phyloP scores from a whole-genome alignment of 139 green algal genomes.

The Chlorella sp. region DNA sequence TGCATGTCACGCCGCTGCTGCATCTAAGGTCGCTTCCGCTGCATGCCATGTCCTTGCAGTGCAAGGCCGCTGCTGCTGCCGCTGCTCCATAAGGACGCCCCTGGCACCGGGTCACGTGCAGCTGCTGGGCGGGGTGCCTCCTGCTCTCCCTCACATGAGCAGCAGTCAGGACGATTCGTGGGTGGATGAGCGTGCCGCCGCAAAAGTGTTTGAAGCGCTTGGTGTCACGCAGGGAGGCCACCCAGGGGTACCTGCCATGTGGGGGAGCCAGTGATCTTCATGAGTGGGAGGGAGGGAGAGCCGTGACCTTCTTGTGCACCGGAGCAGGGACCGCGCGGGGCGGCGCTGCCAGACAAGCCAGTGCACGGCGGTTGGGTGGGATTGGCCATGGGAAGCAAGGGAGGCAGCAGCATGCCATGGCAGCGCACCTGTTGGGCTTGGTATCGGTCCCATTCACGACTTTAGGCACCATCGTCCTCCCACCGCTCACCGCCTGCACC shows the following conservation, averaged over 20 bases:
- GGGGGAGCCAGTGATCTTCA: background rate
- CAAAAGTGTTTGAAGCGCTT: background rate
- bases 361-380: background rate
- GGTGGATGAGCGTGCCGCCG: background rate
- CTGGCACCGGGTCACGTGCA: background rate
- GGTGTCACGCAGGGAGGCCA: background rate
- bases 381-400: background rate
- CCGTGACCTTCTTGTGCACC: background rate
- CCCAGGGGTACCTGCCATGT: background rate
- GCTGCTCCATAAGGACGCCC: background rate
- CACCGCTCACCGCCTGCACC: too few species aligned
- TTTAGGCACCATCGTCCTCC: too few species aligned
- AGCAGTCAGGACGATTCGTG: background rate
- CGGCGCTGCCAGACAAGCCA: background rate
- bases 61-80: background rate
- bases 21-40: too few species aligned
- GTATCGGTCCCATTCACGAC: too few species aligned
- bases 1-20: too few species aligned
- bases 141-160: background rate
- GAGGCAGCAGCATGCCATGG: background rate
- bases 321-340: background rate
- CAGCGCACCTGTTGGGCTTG: background rate
- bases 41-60: too few species aligned
- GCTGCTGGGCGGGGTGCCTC: background rate
- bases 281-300: background rate